Evolutionary conservation across 768 basidiomycete species (phyloP).

Genomic region (Thelephora ganbajun): DNA sequence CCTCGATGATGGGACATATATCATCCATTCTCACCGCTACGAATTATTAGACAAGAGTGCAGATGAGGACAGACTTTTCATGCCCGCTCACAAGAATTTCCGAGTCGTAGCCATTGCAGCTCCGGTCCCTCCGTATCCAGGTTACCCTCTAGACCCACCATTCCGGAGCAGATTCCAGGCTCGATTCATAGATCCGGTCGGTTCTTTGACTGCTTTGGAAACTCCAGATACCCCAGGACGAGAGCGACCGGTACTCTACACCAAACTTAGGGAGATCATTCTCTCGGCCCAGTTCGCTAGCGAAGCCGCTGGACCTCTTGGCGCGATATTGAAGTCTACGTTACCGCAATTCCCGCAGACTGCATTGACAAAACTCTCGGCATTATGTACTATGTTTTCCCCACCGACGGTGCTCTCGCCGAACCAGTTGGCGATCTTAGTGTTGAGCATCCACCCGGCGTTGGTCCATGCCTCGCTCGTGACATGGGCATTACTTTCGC

Average conservation of each 20-base stretch:
- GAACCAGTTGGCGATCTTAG: constrained; percentile 35
- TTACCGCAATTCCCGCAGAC: constrained; percentile 56
- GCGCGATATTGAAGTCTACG: constrained; percentile 35
- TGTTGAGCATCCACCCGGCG: constrained; percentile 45
- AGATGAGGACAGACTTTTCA: constrained; percentile 27
- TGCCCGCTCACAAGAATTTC: constrained; percentile 55
- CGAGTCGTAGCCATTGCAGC: constrained; percentile 57
- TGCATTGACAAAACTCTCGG: constrained; percentile 34
- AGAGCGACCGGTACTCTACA: constrained; percentile 17
- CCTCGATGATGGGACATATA: constrained; percentile 56
- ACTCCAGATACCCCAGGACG: not conserved
- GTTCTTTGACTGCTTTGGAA: constrained; percentile 31
- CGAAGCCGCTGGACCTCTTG: constrained; percentile 40
- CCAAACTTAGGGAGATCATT: constrained; percentile 40
- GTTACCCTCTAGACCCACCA: constrained; percentile 51
- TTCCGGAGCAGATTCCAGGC: constrained; percentile 60
- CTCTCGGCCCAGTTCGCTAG: constrained; percentile 49
- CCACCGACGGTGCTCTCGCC: constrained; percentile 27
- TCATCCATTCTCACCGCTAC: constrained; percentile 49
- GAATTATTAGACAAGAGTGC: constrained; percentile 27
- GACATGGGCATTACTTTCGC: constrained; percentile 47
- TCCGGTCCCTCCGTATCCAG: constrained; percentile 54
- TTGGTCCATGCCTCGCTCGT: constrained; percentile 42
- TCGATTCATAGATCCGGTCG: constrained; percentile 49
- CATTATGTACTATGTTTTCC: constrained; percentile 33